Conservation (phyloP, 2,329 filamentous ascomycete species). For the Pezicula carpinea region DNA sequence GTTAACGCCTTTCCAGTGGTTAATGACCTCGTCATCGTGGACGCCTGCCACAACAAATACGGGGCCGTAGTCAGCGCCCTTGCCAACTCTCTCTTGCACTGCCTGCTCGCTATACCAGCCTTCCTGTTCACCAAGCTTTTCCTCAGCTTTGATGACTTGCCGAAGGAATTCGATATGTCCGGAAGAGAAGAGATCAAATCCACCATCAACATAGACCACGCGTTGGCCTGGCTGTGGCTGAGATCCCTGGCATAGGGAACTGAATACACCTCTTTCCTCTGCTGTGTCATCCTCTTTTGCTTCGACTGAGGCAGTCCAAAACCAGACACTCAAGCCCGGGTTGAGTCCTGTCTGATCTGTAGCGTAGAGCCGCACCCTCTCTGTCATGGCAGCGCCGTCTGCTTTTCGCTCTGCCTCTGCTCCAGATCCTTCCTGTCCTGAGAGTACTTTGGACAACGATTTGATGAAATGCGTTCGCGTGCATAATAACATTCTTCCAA, state of each 20-base stretch:
- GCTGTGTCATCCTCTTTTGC: constrained; percentile 30
- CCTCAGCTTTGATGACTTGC: constrained; percentile 69
- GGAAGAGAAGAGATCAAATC: constrained; percentile 93
- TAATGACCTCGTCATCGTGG: constrained; percentile 93
- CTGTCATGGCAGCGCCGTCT: constrained; percentile 64
- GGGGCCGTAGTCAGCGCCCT: constrained; percentile 71
- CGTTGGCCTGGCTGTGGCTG: constrained; percentile 71
- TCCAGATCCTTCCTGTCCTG: constrained; percentile 68
- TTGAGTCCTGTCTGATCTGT: constrained; percentile 77
- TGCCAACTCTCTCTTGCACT: constrained; percentile 54
- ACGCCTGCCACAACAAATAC: constrained; percentile 89
- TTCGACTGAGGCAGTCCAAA: constrained; percentile 58
- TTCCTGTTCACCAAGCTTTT: constrained; percentile 57
- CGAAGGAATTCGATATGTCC: constrained; percentile 95
- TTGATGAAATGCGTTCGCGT: constrained; percentile 93
- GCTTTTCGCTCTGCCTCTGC: constrained; percentile 60
- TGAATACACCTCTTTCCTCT: constrained; percentile 62
- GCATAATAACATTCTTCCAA: constrained; percentile 94
- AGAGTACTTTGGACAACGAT: constrained; percentile 64
- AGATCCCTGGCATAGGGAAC: constrained; percentile 65
- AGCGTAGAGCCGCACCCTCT: constrained; percentile 79
- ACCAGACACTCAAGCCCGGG: constrained; percentile 81
- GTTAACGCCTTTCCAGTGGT: constrained; percentile 94
- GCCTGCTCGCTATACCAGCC: constrained; percentile 73
- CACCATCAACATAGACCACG: constrained; percentile 92